Conservation (phyloP, 2,329 filamentous ascomycete genomes). For the Cladosporium austrohemisphaericum region DNA sequence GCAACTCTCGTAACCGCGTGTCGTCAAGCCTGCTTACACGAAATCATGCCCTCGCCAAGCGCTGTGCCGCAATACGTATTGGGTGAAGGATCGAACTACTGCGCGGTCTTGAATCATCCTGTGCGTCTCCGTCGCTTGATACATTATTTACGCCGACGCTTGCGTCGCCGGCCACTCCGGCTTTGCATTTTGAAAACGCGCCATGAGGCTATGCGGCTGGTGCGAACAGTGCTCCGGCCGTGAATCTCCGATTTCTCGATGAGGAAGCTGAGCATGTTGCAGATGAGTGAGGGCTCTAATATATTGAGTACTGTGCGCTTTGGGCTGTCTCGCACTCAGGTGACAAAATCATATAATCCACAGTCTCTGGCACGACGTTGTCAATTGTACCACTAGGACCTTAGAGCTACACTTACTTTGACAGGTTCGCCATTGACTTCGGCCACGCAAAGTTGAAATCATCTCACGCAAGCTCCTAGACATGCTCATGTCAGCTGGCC, state of each 20-base stretch:
- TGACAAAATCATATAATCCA: no score
- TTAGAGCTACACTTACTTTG: conserved; percentile 4
- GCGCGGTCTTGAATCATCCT: conserved; percentile 11
- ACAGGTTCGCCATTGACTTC: background rate
- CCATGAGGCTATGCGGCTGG: conserved; percentile 6
- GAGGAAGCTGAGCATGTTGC: background rate
- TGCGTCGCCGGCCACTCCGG: conserved; percentile 11
- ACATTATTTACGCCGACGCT: conserved; percentile 4
- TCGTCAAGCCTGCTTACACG: conserved; percentile 2
- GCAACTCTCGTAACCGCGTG: background rate
- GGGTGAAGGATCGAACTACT: conserved; percentile 8
- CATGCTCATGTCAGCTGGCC: background rate
- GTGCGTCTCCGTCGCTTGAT: background rate
- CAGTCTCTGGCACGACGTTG: no score
- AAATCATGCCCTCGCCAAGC: conserved; percentile 8
- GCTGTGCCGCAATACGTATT: conserved; percentile 9
- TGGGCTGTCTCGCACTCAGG: background rate
- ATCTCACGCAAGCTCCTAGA: background rate
- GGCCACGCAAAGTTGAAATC: background rate
- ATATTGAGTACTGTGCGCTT: background rate
- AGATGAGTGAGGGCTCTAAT: background rate
- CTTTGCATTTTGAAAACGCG: conserved; percentile 5
- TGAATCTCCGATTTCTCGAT: conserved; percentile 8
- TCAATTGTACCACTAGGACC: no score
- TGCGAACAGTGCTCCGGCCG: conserved; percentile 13